These are phyloP conservation scores for Boechera stricta DNA, from an alignment of 345 rosid genomes.

Conservation along the genomic window DNA sequence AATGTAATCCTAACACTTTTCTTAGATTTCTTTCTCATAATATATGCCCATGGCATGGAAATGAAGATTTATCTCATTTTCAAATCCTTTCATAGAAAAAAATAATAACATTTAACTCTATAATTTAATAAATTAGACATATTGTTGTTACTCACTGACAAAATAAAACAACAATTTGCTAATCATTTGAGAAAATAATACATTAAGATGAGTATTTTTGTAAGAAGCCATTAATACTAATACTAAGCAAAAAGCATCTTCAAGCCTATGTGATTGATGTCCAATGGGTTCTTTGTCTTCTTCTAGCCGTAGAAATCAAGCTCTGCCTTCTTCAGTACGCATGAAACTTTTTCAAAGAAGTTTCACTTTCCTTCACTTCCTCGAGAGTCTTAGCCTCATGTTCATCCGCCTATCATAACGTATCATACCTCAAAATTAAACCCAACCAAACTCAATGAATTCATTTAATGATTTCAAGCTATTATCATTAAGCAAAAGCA, in stretches of 20 bases:
- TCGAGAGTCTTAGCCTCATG: slow-evolving; percentile 74
- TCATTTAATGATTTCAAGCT: slow-evolving; percentile 15
- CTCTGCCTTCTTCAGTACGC: slow-evolving; percentile 68
- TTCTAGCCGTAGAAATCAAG: slow-evolving; percentile 55
- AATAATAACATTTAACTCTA: not conserved
- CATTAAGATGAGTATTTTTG: not conserved
- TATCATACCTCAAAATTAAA: slow-evolving; percentile 26
- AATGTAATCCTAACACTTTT: too few species aligned
- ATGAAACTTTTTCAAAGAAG: slow-evolving; percentile 63
- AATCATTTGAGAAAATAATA: not conserved
- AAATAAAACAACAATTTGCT: not conserved
- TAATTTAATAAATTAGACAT: not conserved
- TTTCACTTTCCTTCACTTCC: slow-evolving; percentile 65
- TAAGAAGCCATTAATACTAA: not conserved
- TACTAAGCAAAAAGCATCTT: not conserved
- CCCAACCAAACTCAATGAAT: not conserved
- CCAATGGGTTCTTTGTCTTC: slow-evolving; percentile 7
- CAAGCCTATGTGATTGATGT: not conserved
- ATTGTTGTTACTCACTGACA: not conserved
- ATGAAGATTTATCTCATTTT: too few species aligned
- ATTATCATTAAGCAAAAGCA: slow-evolving; percentile 23
- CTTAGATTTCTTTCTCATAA: too few species aligned
- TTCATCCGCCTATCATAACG: slow-evolving; percentile 68
- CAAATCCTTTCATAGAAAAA: not conserved
- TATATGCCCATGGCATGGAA: too few species aligned